Evolutionary conservation across 2,329 filamentous ascomycete genomes (phyloP), one percentile per base, ranked within the genome.

Genomic region (Cryphonectria carpinicola): DNA sequence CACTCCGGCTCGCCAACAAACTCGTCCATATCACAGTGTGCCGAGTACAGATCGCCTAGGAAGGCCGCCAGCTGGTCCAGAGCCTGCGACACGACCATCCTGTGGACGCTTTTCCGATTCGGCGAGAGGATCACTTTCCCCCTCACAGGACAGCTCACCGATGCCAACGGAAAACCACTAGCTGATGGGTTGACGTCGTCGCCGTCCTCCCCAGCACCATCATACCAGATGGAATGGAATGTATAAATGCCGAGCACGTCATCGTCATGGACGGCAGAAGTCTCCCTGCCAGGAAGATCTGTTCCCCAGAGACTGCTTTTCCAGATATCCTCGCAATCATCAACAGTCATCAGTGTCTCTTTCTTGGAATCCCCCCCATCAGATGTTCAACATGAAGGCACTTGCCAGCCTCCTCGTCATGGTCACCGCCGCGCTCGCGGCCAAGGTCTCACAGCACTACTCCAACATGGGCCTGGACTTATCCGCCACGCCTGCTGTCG

Each of bases 211-310:
- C 25, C 17, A 10, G 4, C 19, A 4, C 25, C 5, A 65, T 25
- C 4, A 13, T 14, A 19, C 4, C 7, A 39, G 28, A 22, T 11
- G 56, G 10, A 46, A 22, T 11, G 56, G 10, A 46, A 41, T 22
- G 61, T 72, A 72, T 70, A 72, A 68, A 46, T 41, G 1, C n/a
- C 17, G 25, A 71, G 69, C 69, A 72, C 68, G 58, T 67, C 63
- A 71, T 64, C 66, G 49, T 65, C 63, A 71, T 64, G 65, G 19
- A 58, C 17, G 46, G 28, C 35, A 11, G 37, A 17, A 43, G n/a
- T 11, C 28, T 41, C 19, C 46, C 4, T 32, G 13, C n/a, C 25
- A 35, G 19, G n/a, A 52, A 41, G 43, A 32, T 17, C 17, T 41
- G 13, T 25, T 35, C 25, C 19, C 22, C 37, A 8, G 22, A 17